Percentiles rank a stretch among this genome's conserved stretches.
Evolutionary conservation across 2,329 filamentous ascomycete genomes (phyloP).

Genomic region (Stachybotrys chartarum): DNA sequence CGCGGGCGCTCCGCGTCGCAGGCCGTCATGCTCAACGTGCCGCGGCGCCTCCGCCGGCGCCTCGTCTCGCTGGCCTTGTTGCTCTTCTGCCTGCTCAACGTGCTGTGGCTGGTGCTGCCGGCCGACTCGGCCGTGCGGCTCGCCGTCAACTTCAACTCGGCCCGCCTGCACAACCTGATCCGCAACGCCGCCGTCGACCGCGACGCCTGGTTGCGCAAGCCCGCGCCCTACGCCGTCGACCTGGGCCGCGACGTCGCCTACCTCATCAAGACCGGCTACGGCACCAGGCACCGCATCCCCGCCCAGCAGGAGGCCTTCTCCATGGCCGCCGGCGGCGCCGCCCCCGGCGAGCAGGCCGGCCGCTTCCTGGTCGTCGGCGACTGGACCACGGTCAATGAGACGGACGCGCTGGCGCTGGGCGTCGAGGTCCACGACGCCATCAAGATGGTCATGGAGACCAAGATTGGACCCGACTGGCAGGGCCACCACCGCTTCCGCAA

Average conservation of each 20-base stretch:
- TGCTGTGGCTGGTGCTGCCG: constrained; percentile 22
- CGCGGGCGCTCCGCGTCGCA: neutral
- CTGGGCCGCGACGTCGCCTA: constrained; percentile 39
- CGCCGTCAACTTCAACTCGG: constrained; percentile 24
- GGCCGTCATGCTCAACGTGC: constrained; percentile 12
- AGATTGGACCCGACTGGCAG: constrained; percentile 16
- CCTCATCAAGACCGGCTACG: constrained; percentile 50
- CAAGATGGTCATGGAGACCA: constrained; percentile 24
- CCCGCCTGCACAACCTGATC: constrained; percentile 22
- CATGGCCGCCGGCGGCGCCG: constrained; percentile 16
- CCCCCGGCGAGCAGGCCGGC: constrained; percentile 27
- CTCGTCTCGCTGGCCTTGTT: constrained; percentile 13
- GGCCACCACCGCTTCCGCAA: constrained; percentile 29
- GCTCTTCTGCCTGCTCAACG: constrained; percentile 14
- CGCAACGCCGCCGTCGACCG: constrained; percentile 17
- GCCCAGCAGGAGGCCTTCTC: constrained; percentile 38
- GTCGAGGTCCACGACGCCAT: constrained; percentile 35
- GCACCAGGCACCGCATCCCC: constrained; percentile 40
- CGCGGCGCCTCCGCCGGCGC: constrained; percentile 20
- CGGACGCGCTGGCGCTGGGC: constrained; percentile 21
- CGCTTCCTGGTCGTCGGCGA: constrained; percentile 44
- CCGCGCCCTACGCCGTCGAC: constrained; percentile 34
- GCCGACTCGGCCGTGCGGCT: constrained; percentile 24
- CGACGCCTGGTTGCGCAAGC: constrained; percentile 34
- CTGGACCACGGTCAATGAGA: constrained; percentile 32